Evolutionary conservation across 148 eudicot species (phyloP).

Genomic region (Selenicereus undatus): DNA sequence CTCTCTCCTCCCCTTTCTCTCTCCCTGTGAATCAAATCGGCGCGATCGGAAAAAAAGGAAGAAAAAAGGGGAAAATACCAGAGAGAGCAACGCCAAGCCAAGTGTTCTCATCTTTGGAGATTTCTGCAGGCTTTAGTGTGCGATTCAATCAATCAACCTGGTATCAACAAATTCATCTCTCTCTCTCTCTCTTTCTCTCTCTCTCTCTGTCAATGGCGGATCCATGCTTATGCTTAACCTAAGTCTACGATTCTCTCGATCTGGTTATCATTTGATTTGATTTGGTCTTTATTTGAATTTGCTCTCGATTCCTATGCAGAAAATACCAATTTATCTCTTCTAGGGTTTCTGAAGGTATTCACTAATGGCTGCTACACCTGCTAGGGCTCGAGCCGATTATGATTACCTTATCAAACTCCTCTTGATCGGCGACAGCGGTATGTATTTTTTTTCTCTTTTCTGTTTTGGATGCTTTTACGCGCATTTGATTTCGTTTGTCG

Average conservation of each 20-base stretch:
- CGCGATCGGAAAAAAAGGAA: constrained; percentile 14
- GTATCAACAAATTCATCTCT: neutral
- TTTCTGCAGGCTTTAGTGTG: neutral
- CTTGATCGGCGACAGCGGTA: constrained; percentile 90
- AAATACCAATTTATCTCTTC: neutral
- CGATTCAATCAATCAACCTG: constrained; percentile 2
- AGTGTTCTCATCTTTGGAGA: neutral
- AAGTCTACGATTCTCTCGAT: constrained; percentile 17
- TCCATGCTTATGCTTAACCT: constrained; percentile 16
- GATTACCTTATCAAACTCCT: constrained; percentile 92
- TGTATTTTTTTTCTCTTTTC: neutral
- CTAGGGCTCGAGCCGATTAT: constrained; percentile 90
- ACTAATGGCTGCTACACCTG: constrained; percentile 95
- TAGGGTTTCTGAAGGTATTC: constrained; percentile 25
- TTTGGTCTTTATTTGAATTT: constrained; percentile 16
- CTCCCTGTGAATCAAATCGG: constrained; percentile 9
- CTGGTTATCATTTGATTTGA: constrained; percentile 16
- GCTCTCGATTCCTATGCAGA: constrained; percentile 11
- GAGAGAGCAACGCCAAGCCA: constrained; percentile 12
- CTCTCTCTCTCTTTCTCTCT: neutral
- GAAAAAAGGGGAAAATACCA: neutral
- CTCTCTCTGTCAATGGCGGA: neutral
- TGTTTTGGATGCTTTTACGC: neutral
- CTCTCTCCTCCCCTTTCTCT: neutral
- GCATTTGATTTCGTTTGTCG: constrained; percentile 6